Percentiles rank a stretch among this genome's conserved stretches.
Evolutionary conservation across 164 flowering plant species (phyloP).

Genomic region (Magnolia sinica): DNA sequence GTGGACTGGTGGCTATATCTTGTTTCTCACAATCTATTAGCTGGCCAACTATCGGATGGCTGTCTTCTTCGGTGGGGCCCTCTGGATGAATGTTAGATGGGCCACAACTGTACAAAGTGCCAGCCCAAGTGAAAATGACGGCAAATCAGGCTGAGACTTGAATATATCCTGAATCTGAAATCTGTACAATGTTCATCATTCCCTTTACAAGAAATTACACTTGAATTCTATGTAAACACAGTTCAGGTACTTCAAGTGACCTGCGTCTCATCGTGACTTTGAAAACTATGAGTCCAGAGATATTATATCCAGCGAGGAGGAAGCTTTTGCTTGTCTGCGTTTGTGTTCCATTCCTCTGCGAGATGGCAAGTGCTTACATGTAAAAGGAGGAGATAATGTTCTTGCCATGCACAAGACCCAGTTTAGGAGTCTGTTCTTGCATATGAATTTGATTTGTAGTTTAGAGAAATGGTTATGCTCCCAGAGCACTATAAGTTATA

Average conservation of each 20-base stretch:
- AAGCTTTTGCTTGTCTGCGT: slow-evolving; percentile 25
- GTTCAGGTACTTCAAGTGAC: not conserved
- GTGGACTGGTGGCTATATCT: too few species aligned
- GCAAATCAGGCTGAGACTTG: too few species aligned
- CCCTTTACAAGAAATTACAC: not conserved
- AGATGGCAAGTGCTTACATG: slow-evolving; percentile 32
- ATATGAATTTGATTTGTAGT: not conserved
- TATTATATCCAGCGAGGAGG: slow-evolving; percentile 17
- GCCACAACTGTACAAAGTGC: too few species aligned
- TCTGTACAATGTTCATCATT: too few species aligned
- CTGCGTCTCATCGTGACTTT: not conserved
- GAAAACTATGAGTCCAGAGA: not conserved
- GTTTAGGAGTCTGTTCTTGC: slow-evolving; percentile 19
- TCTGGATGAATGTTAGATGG: too few species aligned
- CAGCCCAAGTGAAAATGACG: too few species aligned
- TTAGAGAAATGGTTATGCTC: too few species aligned
- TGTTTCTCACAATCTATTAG: too few species aligned
- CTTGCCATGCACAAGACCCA: slow-evolving; percentile 25
- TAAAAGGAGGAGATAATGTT: slow-evolving; percentile 33
- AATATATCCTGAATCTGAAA: too few species aligned
- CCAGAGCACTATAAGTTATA: too few species aligned
- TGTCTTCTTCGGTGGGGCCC: too few species aligned
- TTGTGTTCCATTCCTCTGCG: slow-evolving; percentile 36
- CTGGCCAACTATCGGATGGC: too few species aligned
- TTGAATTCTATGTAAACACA: not conserved